Evolutionary conservation across 805 yeast genomes (phyloP), one percentile per base, ranked within the genome.

Genomic region (Kodamaea hsintzibuensis): DNA sequence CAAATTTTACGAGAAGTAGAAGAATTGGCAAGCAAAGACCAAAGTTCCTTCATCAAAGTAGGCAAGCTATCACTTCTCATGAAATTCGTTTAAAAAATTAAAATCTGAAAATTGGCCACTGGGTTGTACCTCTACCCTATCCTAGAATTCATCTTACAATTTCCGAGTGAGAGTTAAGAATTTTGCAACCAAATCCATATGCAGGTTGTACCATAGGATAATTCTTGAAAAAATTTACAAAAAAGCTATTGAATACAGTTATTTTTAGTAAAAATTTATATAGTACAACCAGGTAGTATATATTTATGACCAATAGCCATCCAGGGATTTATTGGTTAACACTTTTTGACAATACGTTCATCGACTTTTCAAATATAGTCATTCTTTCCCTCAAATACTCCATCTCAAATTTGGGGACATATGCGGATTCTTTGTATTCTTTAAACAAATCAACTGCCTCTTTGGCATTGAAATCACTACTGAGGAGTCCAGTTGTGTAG

Each of bases 381-480:
- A 55, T 50, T 30, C 59, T 40, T 25, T 38, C 30, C 18, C 63
- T 56, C 35, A 56, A 46, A 10, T 54, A 55, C 18, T 58, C 58
- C 27, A 64, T 42, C 2, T 54, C 37, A 9, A 50, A 39, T 19
- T 54, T 45, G 1, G 49, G 37, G 9, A 49, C 50, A 56, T 60
- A 65, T 8, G 51, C 43, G 1, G 49, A 38, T 42, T 55, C 46
- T 30, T 54, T 51, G 19, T 56, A 47, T 10, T 42, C 30, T 12
- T 39, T 51, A 33, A 56, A 57, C 22, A 48, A 43, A 6, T 42
- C 39, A n/a, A 63, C 42, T 13, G 58, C 48, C 13, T 55, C 44
- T 3, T 38, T 37, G 0, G 71, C 67, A 54, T 69, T 63, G 51
- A 64, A 72, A 46, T 72, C 77, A 19, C 60, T 59, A 12, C 57